Evolutionary conservation across 495 filamentous ascomycete species (phyloP), one percentile per base, ranked within the genome.

Genomic region (Cudoniella acicularis): DNA sequence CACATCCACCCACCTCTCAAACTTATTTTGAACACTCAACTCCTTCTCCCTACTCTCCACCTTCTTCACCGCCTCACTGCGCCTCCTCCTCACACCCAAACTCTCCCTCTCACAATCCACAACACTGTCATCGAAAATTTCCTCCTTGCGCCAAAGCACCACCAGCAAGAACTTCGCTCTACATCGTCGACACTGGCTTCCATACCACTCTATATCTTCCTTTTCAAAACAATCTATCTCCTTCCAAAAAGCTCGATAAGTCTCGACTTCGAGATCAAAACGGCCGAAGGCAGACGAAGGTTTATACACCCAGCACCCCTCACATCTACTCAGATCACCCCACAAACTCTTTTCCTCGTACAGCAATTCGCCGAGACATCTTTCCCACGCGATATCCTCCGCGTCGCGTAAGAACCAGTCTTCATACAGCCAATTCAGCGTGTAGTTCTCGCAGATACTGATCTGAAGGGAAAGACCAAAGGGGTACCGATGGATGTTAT

Each of bases 291-390:
- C 60, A 3, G 11, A 10, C 3, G 22, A 18, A 10, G 60, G 49
- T 41, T 63, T 63, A 23, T 54, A 63, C 17, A 48, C 54, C 26
- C 11, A 13, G 25, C 55, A 62, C 1, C n/a, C 21, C 1, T n/a
- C n/a, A 27, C 60, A 63, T 16, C 47, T 52, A n/a, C 11, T 50
- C 50, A 58, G 40, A 9, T 43, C 27, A 17, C 42, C 46, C 60
- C 60, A 63, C 17, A 63, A 40, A 24, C 42, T 56, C 13, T 48
- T 13, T 42, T 62, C 60, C 9, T 49, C 54, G 9, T 1, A 36
- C 11, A 62, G 41, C 17, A 54, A 11, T 20, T 57, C 50, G 1
- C 55, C 42, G 3, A 63, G 30, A 17, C 24, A 24, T 21, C 22
- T 36, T 0, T 49, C 16, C 60, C 60, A 63, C 2, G 26, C 3